Evolutionary conservation across 768 basidiomycete species (phyloP), one percentile per base, ranked within the genome.

Genomic region (Auricularia sp.): DNA sequence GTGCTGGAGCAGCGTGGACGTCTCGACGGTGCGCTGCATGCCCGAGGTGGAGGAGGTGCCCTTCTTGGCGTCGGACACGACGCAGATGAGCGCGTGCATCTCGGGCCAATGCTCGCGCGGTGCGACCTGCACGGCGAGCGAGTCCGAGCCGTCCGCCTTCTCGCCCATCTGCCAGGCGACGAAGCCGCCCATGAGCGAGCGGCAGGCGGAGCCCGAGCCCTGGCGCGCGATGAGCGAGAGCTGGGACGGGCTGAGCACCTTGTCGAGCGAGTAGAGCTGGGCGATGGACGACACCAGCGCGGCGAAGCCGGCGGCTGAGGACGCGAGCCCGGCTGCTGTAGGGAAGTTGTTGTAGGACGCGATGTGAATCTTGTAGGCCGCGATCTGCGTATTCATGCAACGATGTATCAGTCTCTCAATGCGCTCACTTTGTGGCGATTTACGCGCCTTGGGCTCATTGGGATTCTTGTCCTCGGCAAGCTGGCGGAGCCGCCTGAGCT

Each of bases 331-430:
- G 0, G 97, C 97, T 14, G 97, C 97, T 14, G 97, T 99, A 36
- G 97, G 97, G 82, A 99, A 98, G 80, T 98, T 98, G 83, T 99
- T 99, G 78, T 85, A 88, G 6, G 96, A 98, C 65, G 86, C 85
- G 70, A 99, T 94, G 78, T 94, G 94, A 3, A 98, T 84, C 18
- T 82, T 77, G 75, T 78, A 90, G 16, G 78, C 69, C 0, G 94
- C 90, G 44, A 95, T 75, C 88, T 91, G 70, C 37, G 63, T 35
- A 3, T 29, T 29, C 29, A 29, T 29, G 29, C 29, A 29, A 29
- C 29, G 29, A 29, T 29, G 29, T 29, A 29, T 29, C 29, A 29
- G 29, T 29, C 29, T 29, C 29, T 29, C 29, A 29, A 29, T 29
- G 29, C 29, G 29, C 29, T 2, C 29, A 2, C 3, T 2, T 29